These are phyloP conservation scores for Metschnikowia henanensis DNA, from an alignment of 805 yeast genomes.

Conservation along the genomic window DNA sequence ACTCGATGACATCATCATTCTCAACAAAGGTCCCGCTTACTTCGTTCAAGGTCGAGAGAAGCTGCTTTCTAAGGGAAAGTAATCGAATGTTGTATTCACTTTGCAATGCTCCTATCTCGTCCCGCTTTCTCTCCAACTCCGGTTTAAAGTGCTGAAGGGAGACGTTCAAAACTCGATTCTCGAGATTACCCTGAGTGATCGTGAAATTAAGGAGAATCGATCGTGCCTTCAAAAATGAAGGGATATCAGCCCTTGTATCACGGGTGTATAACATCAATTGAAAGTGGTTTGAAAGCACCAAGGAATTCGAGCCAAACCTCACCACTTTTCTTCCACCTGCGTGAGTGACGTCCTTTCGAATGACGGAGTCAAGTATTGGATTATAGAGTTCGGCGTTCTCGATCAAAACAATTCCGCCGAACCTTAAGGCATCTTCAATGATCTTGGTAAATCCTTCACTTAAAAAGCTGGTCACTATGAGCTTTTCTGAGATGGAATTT, in stretches of 20 bases:
- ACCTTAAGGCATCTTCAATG: constrained; percentile 77
- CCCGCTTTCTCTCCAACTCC: constrained; percentile 59
- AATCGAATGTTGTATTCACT: constrained; percentile 59
- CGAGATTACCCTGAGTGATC: constrained; percentile 65
- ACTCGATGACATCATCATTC: constrained; percentile 55
- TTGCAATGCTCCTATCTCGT: constrained; percentile 52
- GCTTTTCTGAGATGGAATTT: constrained; percentile 26
- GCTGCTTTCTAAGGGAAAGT: constrained; percentile 53
- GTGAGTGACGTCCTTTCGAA: constrained; percentile 57
- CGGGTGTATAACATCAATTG: constrained; percentile 58
- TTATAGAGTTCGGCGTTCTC: constrained; percentile 82
- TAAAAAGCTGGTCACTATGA: constrained; percentile 66
- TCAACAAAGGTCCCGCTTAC: constrained; percentile 67
- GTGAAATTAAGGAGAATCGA: constrained; percentile 69
- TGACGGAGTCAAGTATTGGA: constrained; percentile 64
- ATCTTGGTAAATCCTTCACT: constrained; percentile 65
- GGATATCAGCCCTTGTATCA: constrained; percentile 47
- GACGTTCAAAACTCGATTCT: constrained; percentile 58
- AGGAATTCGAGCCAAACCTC: constrained; percentile 56
- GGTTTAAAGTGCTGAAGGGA: constrained; percentile 60
- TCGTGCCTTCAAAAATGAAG: constrained; percentile 61
- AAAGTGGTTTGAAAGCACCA: constrained; percentile 71
- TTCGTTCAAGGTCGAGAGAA: constrained; percentile 57
- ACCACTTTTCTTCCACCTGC: constrained; percentile 73
- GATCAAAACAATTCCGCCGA: constrained; percentile 75